Conservation (phyloP, 768 basidiomycete genomes). For the Phanerodontia chrysosporium region DNA sequence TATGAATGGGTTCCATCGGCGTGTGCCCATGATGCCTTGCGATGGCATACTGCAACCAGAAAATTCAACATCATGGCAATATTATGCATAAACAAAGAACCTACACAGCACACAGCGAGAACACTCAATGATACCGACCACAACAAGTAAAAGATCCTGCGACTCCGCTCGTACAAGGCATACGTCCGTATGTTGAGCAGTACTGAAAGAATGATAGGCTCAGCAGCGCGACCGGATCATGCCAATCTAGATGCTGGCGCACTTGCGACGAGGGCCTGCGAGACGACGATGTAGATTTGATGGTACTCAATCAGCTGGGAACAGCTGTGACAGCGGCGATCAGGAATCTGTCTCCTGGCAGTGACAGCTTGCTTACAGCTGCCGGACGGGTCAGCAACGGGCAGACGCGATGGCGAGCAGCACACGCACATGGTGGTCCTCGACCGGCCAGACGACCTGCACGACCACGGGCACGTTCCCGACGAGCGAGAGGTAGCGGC, state of each 20-base stretch:
- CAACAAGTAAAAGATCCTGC: neutral
- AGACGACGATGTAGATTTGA: conserved; percentile 5
- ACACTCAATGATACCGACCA: neutral
- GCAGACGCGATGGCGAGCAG: neutral
- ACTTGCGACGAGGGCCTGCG: conserved; percentile 4
- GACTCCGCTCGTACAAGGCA: conserved; percentile 8
- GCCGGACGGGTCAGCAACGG: too few species aligned
- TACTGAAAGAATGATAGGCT: neutral
- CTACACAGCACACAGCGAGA: neutral
- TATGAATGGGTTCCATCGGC: neutral
- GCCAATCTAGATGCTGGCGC: neutral
- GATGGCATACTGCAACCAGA: neutral
- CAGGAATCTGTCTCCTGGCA: neutral
- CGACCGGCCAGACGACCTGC: neutral
- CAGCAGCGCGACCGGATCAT: neutral
- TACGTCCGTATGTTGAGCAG: conserved; percentile 12
- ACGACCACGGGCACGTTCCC: neutral
- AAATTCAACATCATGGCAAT: neutral
- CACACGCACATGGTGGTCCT: neutral
- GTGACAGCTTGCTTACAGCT: neutral
- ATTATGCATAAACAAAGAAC: neutral
- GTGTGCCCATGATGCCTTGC: neutral
- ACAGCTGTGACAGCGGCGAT: neutral
- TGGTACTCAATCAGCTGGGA: neutral
- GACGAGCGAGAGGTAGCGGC: neutral